Evolutionary conservation across 108 stramenopile genomes (phyloP), one percentile per base, ranked within the genome.

Genomic region (Nannochloropsis granulata): DNA sequence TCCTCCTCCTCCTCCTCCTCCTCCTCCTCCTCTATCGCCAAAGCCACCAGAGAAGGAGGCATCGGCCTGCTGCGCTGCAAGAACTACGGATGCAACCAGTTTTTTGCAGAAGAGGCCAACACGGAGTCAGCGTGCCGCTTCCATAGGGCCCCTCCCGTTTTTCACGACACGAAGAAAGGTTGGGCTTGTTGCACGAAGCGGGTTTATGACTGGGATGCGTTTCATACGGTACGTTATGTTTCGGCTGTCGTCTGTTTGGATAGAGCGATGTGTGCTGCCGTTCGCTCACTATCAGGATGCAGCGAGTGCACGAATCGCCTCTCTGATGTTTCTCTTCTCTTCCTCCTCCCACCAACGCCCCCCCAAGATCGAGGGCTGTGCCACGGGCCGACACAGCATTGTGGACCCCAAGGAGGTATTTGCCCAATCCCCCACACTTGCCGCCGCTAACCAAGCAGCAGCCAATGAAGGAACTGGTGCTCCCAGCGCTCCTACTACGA

Each of bases 171-270:
- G 23, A 81, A 79, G 24, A 91, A 91, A 78, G 90, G 88, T 21
- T 90, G 90, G 91, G 83, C 89, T 13, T 91, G 91, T 85, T 91
- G 91, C 87, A 26, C 71, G 84, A 90, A 91, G 85, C 79, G 87
- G 21, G 91, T 90, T 24, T 91, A 91, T 44, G 91, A 91, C 85
- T 91, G 90, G 89, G 91, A 91, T 42, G 90, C 89, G 85, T 91
- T 91, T 87, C 85, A 91, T 80, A 44, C 45, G 87, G 45, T 88
- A 12, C 16, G 56, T 16, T 88, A 12, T 7, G 56, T 13, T 79
- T 79, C 19, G 13, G 12, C 79, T 43, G 14, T 25, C 21, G 25
- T 19, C 13, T 14, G 21, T 34, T 34, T 34, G 34, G 34, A 34
- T 34, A 3, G 34, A 34, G 1, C 34, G 34, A 34, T 34, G 5